Percentiles rank a stretch among this genome's conserved stretches.
phyloP scores from a whole-genome alignment of 257 asterid genomes.

The Petunia secreta region DNA sequence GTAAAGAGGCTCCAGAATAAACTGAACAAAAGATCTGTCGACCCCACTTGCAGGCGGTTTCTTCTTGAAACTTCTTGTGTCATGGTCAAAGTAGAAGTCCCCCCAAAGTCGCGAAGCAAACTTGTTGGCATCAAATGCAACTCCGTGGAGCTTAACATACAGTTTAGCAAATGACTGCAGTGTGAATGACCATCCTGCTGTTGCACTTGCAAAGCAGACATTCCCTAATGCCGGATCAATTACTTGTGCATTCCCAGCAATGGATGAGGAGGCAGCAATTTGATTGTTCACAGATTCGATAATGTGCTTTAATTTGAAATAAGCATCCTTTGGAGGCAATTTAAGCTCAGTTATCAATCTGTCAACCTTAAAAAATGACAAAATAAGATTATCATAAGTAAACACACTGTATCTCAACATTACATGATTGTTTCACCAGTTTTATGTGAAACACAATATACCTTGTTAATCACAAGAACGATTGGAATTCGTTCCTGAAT shows the following conservation, averaged over 20 bases:
- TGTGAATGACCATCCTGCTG: conserved; percentile 98
- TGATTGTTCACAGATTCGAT: conserved; percentile 84
- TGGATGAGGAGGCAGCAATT: conserved; percentile 84
- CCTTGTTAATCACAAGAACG: conserved; percentile 91
- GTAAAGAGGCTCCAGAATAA: conserved; percentile 93
- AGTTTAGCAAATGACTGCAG: conserved; percentile 93
- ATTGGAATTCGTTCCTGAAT: conserved; percentile 88
- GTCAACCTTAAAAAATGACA: conserved; percentile 62
- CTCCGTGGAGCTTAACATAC: conserved; percentile 89
- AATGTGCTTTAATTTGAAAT: conserved; percentile 87
- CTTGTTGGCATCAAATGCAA: conserved; percentile 88
- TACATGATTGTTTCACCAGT: conserved; percentile 9
- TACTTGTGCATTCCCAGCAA: conserved; percentile 86
- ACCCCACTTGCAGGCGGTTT: conserved; percentile 81
- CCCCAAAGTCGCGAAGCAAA: conserved; percentile 98
- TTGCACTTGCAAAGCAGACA: conserved; percentile 97
- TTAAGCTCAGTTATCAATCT: conserved; percentile 89
- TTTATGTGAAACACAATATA: conserved; percentile 31
- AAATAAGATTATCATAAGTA: background rate
- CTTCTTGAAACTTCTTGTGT: conserved; percentile 77
- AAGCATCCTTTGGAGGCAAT: conserved; percentile 97
- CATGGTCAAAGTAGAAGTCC: conserved; percentile 81
- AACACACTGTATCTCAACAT: conserved; percentile 13
- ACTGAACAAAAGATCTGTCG: conserved; percentile 93
- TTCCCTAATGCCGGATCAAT: conserved; percentile 86